Base-by-base conservation (phyloP, 495 filamentous ascomycete genomes). In the Oleoguttula mirabilis region DNA sequence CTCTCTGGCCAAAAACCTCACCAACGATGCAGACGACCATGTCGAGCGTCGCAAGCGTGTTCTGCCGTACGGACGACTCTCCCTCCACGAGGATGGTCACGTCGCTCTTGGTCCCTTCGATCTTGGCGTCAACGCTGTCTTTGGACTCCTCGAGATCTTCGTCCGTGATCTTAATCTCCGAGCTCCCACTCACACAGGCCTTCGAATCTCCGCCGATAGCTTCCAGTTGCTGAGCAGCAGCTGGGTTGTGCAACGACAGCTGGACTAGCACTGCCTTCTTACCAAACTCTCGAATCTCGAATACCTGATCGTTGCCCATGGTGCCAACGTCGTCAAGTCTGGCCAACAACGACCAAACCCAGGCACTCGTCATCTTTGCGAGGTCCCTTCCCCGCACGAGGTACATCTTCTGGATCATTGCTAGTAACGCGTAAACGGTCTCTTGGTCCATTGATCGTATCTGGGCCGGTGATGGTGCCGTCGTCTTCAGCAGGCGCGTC, bases 1-100 rank as follows among this genome's bases (percentile, higher is more conserved):
- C 90, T 42, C 78, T 68, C 64, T 98, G 90, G 2, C 90, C 87
- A 60, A 82, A 98, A 52, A 81, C 76, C 61, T 94, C 86, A 50
- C 86, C 90, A 28, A 82, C 80, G 21, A 98, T 68, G 0, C 83
- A 88, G 39, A 98, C 68, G 43, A 94, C 83, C 83, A 94, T 94
- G 57, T 94, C 88, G 5, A 94, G 67, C 41, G 81, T 80, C 16
- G 65, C 67, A 39, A 65, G 61, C 45, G 70, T 67, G 57, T 74
- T 76, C 51, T 41, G 5, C 3, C 32, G 33, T 23, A 14, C 14
- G 33, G 7, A 11, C 0, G 32, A 44, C 37, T 39, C 43, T 17
- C 10, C 10, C n/a, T 4, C 15, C 34, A 36, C 41, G 12, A 27
- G 34, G 10, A 17, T 33, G 14, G 33, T 32, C 32, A 16, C 15